A percentile compares a stretch with the other conserved stretches of the same genome.
These are phyloP conservation scores for Fomitiporia mediterranea DNA, from an alignment of 1,284 basidiomycete species.

Conservation along the genomic window DNA sequence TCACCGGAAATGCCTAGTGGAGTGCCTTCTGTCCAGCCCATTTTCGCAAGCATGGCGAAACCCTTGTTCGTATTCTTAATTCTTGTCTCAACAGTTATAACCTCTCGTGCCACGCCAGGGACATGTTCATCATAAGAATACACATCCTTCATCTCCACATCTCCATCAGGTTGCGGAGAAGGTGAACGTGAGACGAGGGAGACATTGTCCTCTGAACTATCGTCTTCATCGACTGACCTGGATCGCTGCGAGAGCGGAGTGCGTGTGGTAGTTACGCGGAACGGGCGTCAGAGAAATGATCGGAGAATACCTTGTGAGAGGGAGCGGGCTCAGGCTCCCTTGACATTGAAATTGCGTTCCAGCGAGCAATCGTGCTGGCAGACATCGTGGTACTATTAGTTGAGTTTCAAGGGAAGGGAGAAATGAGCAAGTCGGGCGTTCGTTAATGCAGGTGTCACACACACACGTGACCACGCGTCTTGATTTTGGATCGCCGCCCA, in stretches of 20 bases:
- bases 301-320: constrained; percentile 61
- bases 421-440: too few relatives aligned
- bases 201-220: constrained; percentile 55
- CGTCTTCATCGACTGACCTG: constrained; percentile 33
- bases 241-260: constrained; percentile 52
- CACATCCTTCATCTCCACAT: constrained; percentile 42
- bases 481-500: not conserved
- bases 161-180: constrained; percentile 50
- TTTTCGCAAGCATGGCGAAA: constrained; percentile 70
- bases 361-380: constrained; percentile 55
- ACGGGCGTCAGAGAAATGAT: constrained; percentile 41
- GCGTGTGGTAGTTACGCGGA: constrained; percentile 40
- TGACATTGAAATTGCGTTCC: constrained; percentile 62
- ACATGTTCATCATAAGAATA: constrained; percentile 64
- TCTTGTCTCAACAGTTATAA: constrained; percentile 73
- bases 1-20: constrained; percentile 71
- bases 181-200: constrained; percentile 70
- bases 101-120: constrained; percentile 46
- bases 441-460: not conserved
- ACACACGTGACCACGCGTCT: not conserved
- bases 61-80: constrained; percentile 74
- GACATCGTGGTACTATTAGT: constrained; percentile 44
- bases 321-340: constrained; percentile 29
- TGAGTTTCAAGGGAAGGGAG: too few relatives aligned
- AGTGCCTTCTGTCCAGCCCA: constrained; percentile 77